Conservation (phyloP, 805 yeast species). For the Candida hungchunana region DNA sequence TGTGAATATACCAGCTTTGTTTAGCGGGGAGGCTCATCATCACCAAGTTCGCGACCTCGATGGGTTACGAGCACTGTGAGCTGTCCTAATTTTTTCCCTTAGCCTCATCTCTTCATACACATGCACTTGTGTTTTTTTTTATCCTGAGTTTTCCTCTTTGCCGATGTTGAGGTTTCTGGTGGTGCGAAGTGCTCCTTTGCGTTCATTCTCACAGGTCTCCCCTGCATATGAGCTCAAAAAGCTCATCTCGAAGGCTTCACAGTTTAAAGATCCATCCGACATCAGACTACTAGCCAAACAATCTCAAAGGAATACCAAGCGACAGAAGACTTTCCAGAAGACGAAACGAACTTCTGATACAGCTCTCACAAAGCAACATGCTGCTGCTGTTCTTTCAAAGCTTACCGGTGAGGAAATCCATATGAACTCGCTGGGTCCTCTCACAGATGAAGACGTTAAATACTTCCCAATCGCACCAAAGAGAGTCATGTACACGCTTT, state of each 20-base stretch:
- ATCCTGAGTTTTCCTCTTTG: no score
- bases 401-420: conserved; percentile 21
- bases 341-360: conserved; percentile 3
- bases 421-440: conserved; percentile 32
- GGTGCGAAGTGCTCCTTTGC: background rate
- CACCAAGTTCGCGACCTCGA: no score
- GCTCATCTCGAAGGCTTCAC: background rate
- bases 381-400: conserved; percentile 21
- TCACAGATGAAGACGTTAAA: conserved; percentile 31
- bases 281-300: conserved; percentile 6
- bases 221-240: background rate
- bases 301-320: background rate
- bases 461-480: conserved; percentile 35
- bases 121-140: no score
- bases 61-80: no score
- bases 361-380: conserved; percentile 23
- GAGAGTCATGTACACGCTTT: conserved; percentile 44
- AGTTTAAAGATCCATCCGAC: conserved; percentile 5
- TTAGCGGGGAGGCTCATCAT: no score
- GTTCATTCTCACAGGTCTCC: background rate
- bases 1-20: no score
- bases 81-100: no score
- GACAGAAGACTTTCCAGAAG: conserved; percentile 1
- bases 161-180: no score
- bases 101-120: no score